Evolutionary conservation across 2,329 filamentous ascomycete genomes (phyloP), one percentile per base, ranked within the genome.

Genomic region (Chalaropsis thielavioides): DNA sequence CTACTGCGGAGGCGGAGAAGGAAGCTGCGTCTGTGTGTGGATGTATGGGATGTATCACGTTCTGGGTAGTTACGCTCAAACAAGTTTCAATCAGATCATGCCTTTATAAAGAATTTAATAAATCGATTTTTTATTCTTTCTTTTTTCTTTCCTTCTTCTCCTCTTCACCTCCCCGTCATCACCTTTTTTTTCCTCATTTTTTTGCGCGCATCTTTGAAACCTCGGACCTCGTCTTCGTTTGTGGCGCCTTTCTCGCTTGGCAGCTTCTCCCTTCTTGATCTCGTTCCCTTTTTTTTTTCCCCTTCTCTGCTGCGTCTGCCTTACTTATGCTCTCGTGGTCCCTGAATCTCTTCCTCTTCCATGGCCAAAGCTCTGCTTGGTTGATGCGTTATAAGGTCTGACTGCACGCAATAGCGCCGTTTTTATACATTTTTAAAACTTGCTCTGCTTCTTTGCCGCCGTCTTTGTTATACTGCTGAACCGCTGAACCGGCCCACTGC

Each of bases 11-110:
- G 7, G 35, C 7, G 31, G 31, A 7, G 43, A 46, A 46, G 43
- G 24, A 58, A 35, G 51, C 24, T 35, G 51, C 24, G 22, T 58
- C 5, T 58, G 51, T 24, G 46, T 46, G 15, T 17, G 43, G 17
- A 46, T 19, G 17, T 46, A 19, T 10, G 19, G 5, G 24, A 5
- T 27, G 49, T 58, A 58, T 58, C 51, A 58, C 35, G 51, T 35
- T 22, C 8, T 58, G 51, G 51, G 51, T 58, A 58, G 51, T 58
- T 58, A 35, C 51, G 51, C 51, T 35, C 51, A 58, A 58, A 58
- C 51, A 58, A 38, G 51, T 58, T 58, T 58, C 51, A 58, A 58
- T 58, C 51, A 58, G 51, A 58, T 58, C 51, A 58, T 58, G 51
- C 51, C 51, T 19, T n/a, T 2, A 3, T 15, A 58, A n/a, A 58